These are phyloP conservation scores for Asterochloris sp. DNA, from an alignment of 139 green algal genomes.

Conservation along the genomic window DNA sequence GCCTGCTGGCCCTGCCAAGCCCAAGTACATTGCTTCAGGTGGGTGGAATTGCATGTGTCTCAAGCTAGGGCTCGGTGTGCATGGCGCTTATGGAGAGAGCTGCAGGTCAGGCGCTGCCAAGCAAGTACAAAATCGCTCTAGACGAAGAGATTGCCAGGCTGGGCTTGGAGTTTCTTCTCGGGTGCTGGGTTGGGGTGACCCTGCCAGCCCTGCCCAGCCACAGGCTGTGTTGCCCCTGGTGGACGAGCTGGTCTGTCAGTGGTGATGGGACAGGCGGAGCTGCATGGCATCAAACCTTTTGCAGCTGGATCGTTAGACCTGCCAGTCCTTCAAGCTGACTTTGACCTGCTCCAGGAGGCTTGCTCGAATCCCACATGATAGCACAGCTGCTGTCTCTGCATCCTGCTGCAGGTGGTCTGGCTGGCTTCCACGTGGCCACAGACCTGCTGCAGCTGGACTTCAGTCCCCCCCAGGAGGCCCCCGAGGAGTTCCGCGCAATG, in stretches of 20 bases:
- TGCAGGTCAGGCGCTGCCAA: neutral
- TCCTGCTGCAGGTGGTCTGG: slow-evolving; percentile 12
- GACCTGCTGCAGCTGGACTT: slow-evolving; percentile 31
- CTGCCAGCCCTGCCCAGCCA: neutral
- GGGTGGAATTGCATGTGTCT: neutral
- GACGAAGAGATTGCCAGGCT: neutral
- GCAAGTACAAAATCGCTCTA: neutral
- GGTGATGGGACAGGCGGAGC: too few species aligned
- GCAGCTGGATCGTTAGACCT: neutral
- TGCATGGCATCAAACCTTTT: neutral
- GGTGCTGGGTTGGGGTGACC: neutral
- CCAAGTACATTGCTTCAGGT: slow-evolving; percentile 15
- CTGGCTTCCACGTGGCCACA: slow-evolving; percentile 18
- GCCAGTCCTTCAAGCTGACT: neutral
- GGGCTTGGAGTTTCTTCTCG: neutral
- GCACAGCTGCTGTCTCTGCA: neutral
- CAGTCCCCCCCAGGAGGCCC: slow-evolving; percentile 21
- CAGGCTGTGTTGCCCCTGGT: neutral
- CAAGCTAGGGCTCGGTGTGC: neutral
- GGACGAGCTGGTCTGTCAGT: too few species aligned
- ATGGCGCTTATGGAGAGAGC: neutral
- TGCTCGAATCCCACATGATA: neutral
- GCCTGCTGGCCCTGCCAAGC: neutral
- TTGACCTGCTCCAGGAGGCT: neutral
- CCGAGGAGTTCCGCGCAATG: slow-evolving; percentile 20